Evolutionary conservation across 2,329 filamentous ascomycete species (phyloP), one percentile per base, ranked within the genome.

Genomic region (Fusarium humuli): DNA sequence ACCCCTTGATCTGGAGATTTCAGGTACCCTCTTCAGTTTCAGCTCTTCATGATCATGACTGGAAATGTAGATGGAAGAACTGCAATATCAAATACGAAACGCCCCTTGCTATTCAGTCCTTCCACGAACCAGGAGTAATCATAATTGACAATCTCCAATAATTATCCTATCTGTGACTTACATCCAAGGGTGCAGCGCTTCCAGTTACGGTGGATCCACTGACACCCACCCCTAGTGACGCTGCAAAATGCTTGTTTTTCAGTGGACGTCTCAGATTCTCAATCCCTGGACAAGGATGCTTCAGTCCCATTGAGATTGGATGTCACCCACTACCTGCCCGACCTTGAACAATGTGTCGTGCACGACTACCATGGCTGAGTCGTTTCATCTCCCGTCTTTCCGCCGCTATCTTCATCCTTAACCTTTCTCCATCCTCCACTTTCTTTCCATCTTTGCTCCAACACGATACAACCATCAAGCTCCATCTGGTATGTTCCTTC

Each of bases 181-280:
- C 49, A 53, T 23, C 14, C 41, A 50, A 18, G 30, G 30, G 9
- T 37, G n/a, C 47, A 23, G 47, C 34, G 34, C 34, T n/a, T 37
- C 34, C 34, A 27, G 16, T 37, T 27, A 45, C 44, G 37, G 54
- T 62, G 67, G 67, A 48, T 57, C 54, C 41, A 49, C 64, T 58
- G 48, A 25, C 45, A 52, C 40, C 40, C 44, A 63, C 67, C 57
- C 67, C 67, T 70, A 60, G 54, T 41, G 23, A 20, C 22, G 23
- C 49, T 53, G 34, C 9, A 53, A 70, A 65, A 65, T 59, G 63
- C 67, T 70, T 71, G 50, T 61, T 71, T 69, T 64, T 70, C 68
- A 70, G 64, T 70, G 68, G 67, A 56, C 56, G 59, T 53, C 42
- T 64, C 48, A 61, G 59, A 55, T 65, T 40, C 54, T 25, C 41